phyloP scores from a whole-genome alignment of 768 basidiomycete genomes.

The Chlorophyllum brunneum region DNA sequence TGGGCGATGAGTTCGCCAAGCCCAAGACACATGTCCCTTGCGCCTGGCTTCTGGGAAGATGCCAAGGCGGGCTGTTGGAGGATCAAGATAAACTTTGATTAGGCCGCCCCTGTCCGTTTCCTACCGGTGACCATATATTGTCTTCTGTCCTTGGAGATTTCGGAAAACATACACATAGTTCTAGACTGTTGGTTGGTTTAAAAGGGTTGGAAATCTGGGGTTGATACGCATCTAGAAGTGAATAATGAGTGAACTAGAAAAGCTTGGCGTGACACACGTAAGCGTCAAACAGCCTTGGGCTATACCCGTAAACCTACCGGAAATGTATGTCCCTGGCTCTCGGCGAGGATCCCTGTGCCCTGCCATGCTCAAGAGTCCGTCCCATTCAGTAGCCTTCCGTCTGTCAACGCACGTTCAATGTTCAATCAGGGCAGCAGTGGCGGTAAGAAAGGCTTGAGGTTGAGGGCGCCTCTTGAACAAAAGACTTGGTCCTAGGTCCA shows the following conservation, averaged over 20 bases:
- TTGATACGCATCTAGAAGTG: no score
- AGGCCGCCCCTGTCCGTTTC: neutral
- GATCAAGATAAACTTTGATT: no score
- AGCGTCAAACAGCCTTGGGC: neutral
- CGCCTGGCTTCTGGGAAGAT: slow-evolving; percentile 13
- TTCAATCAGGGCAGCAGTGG: no score
- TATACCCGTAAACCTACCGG: neutral
- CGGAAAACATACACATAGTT: neutral
- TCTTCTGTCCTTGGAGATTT: neutral
- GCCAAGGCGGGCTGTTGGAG: slow-evolving; percentile 11
- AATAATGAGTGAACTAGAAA: no score
- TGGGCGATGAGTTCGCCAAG: slow-evolving; percentile 12
- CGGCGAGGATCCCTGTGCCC: no score
- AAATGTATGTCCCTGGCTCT: neutral
- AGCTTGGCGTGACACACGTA: slow-evolving; percentile 1
- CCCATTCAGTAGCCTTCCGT: no score
- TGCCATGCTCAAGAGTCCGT: no score
- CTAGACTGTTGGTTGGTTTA: neutral
- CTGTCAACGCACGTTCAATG: no score
- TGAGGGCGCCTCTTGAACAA: no score
- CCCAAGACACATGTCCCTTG: slow-evolving; percentile 12
- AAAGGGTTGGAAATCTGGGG: no score
- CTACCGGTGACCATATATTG: neutral
- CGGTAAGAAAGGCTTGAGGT: no score
- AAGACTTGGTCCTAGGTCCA: no score